These are phyloP conservation scores for Porpolomopsis calyptriformis DNA, from an alignment of 768 basidiomycete species.

Conservation along the genomic window DNA sequence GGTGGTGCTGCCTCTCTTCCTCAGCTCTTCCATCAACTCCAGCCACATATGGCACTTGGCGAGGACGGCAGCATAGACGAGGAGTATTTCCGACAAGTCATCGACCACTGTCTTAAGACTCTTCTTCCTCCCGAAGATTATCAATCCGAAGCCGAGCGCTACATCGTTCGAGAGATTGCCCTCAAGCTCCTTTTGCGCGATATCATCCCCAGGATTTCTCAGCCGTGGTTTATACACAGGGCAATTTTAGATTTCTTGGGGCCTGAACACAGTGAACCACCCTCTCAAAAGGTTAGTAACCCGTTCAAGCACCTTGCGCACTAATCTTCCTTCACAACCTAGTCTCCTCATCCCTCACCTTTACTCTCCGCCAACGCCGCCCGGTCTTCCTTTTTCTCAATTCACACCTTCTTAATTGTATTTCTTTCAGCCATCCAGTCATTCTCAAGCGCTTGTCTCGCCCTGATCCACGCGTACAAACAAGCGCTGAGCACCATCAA, in stretches of 20 bases:
- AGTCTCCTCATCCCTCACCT: slow-evolving; percentile 2
- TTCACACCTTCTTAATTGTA: slow-evolving; percentile 52
- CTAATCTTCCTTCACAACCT: too few relatives aligned
- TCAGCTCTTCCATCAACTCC: slow-evolving; percentile 67
- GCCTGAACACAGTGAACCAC: slow-evolving; percentile 22
- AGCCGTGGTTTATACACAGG: slow-evolving; percentile 87
- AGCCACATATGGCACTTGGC: slow-evolving; percentile 75
- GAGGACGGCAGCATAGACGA: slow-evolving; percentile 56
- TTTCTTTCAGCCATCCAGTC: slow-evolving; percentile 66
- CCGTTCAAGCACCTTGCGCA: too few relatives aligned
- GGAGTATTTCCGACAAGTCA: slow-evolving; percentile 67
- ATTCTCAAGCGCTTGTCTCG: slow-evolving; percentile 58
- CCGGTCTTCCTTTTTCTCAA: slow-evolving; percentile 25
- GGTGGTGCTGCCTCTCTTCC: slow-evolving; percentile 54
- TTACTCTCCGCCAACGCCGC: slow-evolving; percentile 8
- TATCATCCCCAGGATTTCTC: slow-evolving; percentile 56
- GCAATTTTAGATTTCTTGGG: slow-evolving; percentile 57
- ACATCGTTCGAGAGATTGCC: slow-evolving; percentile 74
- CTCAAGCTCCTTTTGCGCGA: slow-evolving; percentile 66
- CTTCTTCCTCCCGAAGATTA: slow-evolving; percentile 75
- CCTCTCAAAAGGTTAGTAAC: slow-evolving; percentile 21
- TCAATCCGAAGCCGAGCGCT: slow-evolving; percentile 66
- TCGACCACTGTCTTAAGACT: slow-evolving; percentile 65
- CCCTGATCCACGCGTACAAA: slow-evolving; percentile 58
- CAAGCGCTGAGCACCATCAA: slow-evolving; percentile 55